phyloP scores from a whole-genome alignment of 345 rosid species.

The Triadica sebifera region DNA sequence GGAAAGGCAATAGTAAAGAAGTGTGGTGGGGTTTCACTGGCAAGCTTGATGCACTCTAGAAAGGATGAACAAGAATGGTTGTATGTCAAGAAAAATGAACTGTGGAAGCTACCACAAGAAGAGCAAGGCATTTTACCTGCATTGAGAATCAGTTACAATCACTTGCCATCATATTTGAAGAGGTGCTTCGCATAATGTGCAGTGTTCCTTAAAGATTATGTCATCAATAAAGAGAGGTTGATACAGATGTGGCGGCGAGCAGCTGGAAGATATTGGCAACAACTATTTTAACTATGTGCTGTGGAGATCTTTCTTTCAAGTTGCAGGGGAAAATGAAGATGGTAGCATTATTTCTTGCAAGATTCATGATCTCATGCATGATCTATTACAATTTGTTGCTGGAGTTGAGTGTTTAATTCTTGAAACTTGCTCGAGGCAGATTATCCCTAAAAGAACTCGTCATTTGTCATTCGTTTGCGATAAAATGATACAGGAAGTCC shows the following conservation, averaged over 20 bases:
- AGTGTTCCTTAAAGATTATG: constrained; percentile 1
- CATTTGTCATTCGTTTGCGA: not conserved
- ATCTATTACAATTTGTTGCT: not conserved
- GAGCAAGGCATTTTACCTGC: not conserved
- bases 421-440: not conserved
- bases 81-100: constrained; percentile 8
- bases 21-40: not conserved
- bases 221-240: constrained; percentile 5
- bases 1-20: constrained; percentile 3
- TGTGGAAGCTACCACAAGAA: constrained; percentile 1
- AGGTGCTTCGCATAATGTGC: constrained; percentile 6
- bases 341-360: constrained; percentile 3
- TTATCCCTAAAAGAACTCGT: not conserved
- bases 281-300: not conserved
- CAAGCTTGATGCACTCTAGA: not conserved
- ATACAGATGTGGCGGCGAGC: not conserved
- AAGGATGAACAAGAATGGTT: not conserved
- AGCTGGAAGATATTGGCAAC: constrained; percentile 1
- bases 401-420: constrained; percentile 1
- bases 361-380: constrained; percentile 11
- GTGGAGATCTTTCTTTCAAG: constrained; percentile 11
- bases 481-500: not conserved
- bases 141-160: constrained; percentile 2
- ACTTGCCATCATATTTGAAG: constrained; percentile 6
- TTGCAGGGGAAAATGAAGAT: constrained; percentile 5